Percentiles rank a stretch among this genome's conserved stretches.
These are phyloP conservation scores for Phaffomyces opuntiae DNA, from an alignment of 805 yeast species.

Conservation along the genomic window DNA sequence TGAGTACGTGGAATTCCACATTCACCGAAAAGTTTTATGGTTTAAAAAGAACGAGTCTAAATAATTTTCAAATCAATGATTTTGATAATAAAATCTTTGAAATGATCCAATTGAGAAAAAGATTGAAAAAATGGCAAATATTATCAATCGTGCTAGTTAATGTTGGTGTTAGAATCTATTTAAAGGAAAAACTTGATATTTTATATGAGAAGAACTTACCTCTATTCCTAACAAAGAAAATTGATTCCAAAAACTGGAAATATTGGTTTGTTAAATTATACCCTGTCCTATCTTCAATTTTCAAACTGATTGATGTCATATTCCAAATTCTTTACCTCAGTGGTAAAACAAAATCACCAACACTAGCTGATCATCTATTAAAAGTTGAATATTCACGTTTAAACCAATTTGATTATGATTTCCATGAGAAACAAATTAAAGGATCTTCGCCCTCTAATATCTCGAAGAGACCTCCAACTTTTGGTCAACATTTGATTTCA, in stretches of 20 bases:
- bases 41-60: constrained; percentile 47
- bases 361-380: constrained; percentile 53
- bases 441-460: neutral
- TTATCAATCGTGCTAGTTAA: constrained; percentile 48
- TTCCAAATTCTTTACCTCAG: constrained; percentile 61
- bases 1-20: constrained; percentile 71
- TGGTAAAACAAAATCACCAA: constrained; percentile 57
- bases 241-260: constrained; percentile 24
- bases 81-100: constrained; percentile 23
- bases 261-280: constrained; percentile 48
- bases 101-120: constrained; percentile 41
- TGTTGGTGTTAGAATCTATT: constrained; percentile 55
- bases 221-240: constrained; percentile 44
- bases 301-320: constrained; percentile 44
- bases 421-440: constrained; percentile 11
- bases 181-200: constrained; percentile 60
- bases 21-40: constrained; percentile 94
- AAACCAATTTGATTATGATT: constrained; percentile 22
- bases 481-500: constrained; percentile 17
- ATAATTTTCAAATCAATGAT: constrained; percentile 27
- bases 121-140: constrained; percentile 48
- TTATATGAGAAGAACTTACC: constrained; percentile 59
- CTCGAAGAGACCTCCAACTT: constrained; percentile 19
- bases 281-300: constrained; percentile 47
- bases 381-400: constrained; percentile 52